phyloP scores from a whole-genome alignment of 441 rosid species.

The Eutrema salsugineum region DNA sequence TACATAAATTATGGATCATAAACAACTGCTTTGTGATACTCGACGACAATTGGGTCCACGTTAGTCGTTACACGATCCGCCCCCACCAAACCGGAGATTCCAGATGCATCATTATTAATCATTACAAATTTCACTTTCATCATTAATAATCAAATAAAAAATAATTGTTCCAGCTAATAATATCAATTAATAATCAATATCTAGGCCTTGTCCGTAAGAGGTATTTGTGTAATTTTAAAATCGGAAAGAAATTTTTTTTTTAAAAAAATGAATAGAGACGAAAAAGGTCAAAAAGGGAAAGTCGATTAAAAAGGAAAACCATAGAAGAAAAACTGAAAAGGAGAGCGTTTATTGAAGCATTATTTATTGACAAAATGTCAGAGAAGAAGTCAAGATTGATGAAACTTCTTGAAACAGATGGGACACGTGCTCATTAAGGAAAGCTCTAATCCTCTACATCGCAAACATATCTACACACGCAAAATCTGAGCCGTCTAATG shows the following conservation, averaged over 20 bases:
- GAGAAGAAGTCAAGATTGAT: slow-evolving; percentile 20
- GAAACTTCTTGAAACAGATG: slow-evolving; percentile 31
- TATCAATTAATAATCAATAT: not conserved
- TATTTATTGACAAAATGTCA: not conserved
- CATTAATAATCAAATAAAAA: not conserved
- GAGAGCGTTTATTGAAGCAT: slow-evolving; percentile 1
- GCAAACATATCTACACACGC: slow-evolving; percentile 1
- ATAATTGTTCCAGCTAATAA: too few relatives aligned
- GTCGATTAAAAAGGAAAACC: not conserved
- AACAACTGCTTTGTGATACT: not conserved
- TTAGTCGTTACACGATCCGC: not conserved
- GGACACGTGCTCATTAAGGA: slow-evolving; percentile 16
- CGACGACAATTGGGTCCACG: slow-evolving; percentile 3
- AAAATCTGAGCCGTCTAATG: slow-evolving; percentile 28
- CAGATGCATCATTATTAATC: slow-evolving; percentile 22
- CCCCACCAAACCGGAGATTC: slow-evolving; percentile 25
- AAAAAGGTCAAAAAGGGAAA: not conserved
- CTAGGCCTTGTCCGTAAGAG: not conserved
- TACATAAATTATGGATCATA: too few relatives aligned
- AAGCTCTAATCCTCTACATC: slow-evolving; percentile 16
- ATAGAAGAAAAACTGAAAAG: not conserved
- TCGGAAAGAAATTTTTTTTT: not conserved
- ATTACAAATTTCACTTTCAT: not conserved
- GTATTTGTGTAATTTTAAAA: not conserved
- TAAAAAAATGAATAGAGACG: too few relatives aligned